A percentile compares a stretch with the other conserved stretches of the same genome.
phyloP scores from a whole-genome alignment of 129 eudicot genomes.

The Kitagawia praeruptora region DNA sequence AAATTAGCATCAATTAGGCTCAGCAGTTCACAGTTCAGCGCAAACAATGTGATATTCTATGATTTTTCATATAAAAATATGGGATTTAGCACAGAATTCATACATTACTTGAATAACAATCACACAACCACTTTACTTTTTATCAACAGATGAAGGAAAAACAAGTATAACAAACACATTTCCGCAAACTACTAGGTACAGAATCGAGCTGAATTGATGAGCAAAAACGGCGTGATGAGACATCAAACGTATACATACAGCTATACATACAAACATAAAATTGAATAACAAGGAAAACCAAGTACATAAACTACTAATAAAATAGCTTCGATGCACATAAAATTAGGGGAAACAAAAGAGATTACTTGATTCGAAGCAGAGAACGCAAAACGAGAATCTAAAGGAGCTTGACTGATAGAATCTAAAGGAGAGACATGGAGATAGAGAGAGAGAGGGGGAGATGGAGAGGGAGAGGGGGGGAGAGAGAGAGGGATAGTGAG shows the following conservation, averaged over 20 bases:
- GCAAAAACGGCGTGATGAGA: background rate
- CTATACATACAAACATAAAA: no score
- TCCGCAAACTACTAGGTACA: background rate
- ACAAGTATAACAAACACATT: background rate
- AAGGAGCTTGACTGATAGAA: background rate
- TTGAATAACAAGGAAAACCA: background rate
- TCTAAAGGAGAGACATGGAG: no score
- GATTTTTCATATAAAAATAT: background rate
- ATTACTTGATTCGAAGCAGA: background rate
- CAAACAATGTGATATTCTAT: background rate
- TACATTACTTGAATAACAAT: no score
- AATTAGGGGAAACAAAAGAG: background rate
- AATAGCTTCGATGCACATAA: background rate
- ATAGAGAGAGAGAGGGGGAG: rapidly evolving
- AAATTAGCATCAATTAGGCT: background rate
- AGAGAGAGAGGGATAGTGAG: no score
- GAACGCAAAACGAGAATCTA: background rate
- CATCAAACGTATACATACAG: no score
- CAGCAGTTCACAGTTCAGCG: background rate
- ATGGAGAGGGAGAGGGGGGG: no score
- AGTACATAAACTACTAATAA: background rate
- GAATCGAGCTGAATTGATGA: background rate
- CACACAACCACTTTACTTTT: background rate
- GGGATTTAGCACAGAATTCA: no score
- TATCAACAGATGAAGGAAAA: background rate